phyloP scores from a whole-genome alignment of 2,329 filamentous ascomycete genomes.

The Trichoderma sp. region DNA sequence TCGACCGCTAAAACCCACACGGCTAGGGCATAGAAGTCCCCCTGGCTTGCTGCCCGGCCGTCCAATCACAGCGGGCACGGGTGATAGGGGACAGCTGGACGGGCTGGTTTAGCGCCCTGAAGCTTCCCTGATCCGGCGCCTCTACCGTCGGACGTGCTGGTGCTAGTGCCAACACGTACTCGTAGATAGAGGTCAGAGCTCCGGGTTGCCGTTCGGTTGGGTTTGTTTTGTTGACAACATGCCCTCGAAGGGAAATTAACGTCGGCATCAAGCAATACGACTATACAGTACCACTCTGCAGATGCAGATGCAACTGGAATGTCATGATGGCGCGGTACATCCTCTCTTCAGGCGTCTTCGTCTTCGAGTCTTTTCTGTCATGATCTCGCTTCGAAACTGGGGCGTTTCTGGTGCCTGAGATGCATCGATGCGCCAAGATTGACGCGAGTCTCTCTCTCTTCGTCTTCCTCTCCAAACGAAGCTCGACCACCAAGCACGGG shows the following conservation, averaged over 20 bases:
- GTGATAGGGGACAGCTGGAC: not conserved
- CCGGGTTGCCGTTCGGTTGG: not conserved
- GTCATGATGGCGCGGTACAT: not conserved
- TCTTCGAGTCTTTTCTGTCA: not conserved
- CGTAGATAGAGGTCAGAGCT: not conserved
- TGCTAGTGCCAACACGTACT: not conserved
- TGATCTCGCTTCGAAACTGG: not conserved
- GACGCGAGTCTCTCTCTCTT: not conserved
- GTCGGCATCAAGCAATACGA: not conserved
- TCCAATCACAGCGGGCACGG: not conserved
- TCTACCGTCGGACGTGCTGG: not conserved
- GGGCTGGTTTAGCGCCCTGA: not conserved
- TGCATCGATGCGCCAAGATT: slow-evolving; percentile 9
- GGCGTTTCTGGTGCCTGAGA: not conserved
- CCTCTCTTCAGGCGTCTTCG: not conserved
- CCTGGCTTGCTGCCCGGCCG: not conserved
- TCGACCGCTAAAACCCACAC: not conserved
- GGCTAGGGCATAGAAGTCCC: not conserved
- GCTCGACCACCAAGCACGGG: not conserved
- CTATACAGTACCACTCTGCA: not conserved
- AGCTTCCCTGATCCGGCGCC: slow-evolving; percentile 2
- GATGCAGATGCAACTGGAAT: not conserved
- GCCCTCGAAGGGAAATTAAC: not conserved
- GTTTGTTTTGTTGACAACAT: not conserved
- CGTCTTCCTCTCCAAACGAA: not conserved